Percentiles rank a stretch among this genome's conserved stretches.
Evolutionary conservation across 352 stramenopile species (phyloP).

Genomic region (Pythium volutum): DNA sequence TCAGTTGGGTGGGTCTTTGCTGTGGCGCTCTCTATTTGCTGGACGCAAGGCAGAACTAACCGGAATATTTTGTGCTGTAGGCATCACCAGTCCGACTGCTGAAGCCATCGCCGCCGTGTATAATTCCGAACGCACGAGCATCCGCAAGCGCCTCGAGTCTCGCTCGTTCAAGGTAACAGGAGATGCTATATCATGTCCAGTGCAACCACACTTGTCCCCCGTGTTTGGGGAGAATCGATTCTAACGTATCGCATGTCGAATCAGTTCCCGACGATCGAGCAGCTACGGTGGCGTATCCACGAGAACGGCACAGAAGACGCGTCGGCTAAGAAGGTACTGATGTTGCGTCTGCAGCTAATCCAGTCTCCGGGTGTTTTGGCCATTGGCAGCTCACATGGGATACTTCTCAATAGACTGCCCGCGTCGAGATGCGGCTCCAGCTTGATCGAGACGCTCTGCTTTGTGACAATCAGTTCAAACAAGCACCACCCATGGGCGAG

Average conservation of each 20-base stretch:
- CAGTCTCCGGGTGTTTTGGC: too few species aligned
- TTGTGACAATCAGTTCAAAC: not conserved
- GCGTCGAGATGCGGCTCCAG: constrained; percentile 19
- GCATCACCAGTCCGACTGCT: constrained; percentile 1
- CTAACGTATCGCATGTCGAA: too few species aligned
- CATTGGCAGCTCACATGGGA: not conserved
- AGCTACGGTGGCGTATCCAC: constrained; percentile 17
- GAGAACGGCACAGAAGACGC: not conserved
- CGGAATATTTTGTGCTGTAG: not conserved
- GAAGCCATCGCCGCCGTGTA: constrained; percentile 34
- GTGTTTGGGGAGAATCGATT: too few species aligned
- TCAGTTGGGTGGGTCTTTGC: constrained; percentile 32
- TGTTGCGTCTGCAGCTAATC: too few species aligned
- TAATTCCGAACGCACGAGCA: constrained; percentile 19
- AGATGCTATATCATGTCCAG: not conserved
- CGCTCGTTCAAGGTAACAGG: constrained; percentile 36
- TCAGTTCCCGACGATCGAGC: constrained; percentile 22
- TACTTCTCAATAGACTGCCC: not conserved
- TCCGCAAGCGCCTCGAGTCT: constrained; percentile 35
- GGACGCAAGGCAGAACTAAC: not conserved
- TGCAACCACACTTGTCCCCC: too few species aligned
- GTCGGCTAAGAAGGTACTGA: not conserved
- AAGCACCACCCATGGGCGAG: not conserved
- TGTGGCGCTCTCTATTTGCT: not conserved
- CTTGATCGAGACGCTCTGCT: constrained; percentile 1